These are phyloP conservation scores for Plenodomus tracheiphilus DNA, from an alignment of 2,329 filamentous ascomycete species.

Conservation along the genomic window DNA sequence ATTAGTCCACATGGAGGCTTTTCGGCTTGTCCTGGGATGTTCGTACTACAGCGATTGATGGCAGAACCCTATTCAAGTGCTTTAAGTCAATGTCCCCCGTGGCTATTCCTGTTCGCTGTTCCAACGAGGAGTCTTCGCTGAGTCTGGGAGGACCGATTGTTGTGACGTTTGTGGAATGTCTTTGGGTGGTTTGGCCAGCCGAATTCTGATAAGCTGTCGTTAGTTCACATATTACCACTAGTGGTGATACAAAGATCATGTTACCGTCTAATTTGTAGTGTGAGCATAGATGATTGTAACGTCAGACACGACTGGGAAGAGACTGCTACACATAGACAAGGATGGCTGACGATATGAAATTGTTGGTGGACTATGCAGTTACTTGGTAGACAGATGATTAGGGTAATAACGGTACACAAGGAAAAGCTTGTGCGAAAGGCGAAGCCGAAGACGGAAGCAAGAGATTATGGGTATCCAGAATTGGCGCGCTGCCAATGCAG, in stretches of 20 bases:
- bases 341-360: background rate
- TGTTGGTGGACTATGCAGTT: background rate
- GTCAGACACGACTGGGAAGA: background rate
- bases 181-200: background rate
- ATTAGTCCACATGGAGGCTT: background rate
- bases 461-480: conserved; percentile 35
- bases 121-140: background rate
- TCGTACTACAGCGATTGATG: background rate
- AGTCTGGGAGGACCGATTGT: background rate
- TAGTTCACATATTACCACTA: background rate
- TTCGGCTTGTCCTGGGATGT: background rate
- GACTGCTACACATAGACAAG: background rate
- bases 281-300: background rate
- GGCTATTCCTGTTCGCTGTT: background rate
- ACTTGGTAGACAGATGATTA: background rate
- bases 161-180: background rate
- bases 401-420: conserved; percentile 6
- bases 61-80: background rate
- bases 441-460: conserved; percentile 7
- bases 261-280: background rate
- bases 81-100: background rate
- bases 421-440: background rate
- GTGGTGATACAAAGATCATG: background rate
- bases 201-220: background rate
- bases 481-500: conserved; percentile 12